Conservation (phyloP, 805 yeast genomes). For the Crinitomyces ghanaensis region DNA sequence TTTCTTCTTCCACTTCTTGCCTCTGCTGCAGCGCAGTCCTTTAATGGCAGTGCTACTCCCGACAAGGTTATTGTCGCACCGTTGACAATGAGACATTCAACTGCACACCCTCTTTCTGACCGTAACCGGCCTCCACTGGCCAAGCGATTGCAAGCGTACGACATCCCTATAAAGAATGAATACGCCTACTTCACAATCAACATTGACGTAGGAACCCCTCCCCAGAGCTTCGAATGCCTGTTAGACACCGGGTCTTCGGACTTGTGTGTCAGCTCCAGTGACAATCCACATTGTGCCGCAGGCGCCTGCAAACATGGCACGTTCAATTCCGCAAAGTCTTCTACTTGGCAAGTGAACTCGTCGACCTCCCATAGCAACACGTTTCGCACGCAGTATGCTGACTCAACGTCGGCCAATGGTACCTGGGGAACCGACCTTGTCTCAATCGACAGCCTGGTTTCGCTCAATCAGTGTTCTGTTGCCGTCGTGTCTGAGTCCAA, state of each 20-base stretch:
- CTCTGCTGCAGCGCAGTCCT: no score
- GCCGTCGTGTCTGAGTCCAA: constrained; percentile 62
- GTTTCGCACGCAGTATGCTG: constrained; percentile 9
- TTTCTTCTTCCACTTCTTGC: no score
- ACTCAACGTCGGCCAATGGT: constrained; percentile 15
- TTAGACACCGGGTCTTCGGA: constrained; percentile 42
- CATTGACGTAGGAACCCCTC: constrained; percentile 32
- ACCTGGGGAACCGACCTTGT: constrained; percentile 11
- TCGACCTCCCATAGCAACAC: no score
- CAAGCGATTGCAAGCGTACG: no score
- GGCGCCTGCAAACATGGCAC: neutral
- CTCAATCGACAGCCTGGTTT: no score
- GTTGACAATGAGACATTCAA: no score
- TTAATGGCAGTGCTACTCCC: no score
- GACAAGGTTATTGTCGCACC: no score
- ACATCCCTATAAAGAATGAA: constrained; percentile 6
- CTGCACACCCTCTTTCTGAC: no score
- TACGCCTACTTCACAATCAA: constrained; percentile 8
- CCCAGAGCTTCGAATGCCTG: constrained; percentile 29
- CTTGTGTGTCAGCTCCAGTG: constrained; percentile 31
- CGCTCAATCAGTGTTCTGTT: constrained; percentile 42
- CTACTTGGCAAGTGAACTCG: constrained; percentile 10
- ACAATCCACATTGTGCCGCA: constrained; percentile 7
- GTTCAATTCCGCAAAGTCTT: constrained; percentile 1
- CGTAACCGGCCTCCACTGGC: no score